Conservation (phyloP, 169 alveolate species). For the Eimeria falciformis region DNA sequence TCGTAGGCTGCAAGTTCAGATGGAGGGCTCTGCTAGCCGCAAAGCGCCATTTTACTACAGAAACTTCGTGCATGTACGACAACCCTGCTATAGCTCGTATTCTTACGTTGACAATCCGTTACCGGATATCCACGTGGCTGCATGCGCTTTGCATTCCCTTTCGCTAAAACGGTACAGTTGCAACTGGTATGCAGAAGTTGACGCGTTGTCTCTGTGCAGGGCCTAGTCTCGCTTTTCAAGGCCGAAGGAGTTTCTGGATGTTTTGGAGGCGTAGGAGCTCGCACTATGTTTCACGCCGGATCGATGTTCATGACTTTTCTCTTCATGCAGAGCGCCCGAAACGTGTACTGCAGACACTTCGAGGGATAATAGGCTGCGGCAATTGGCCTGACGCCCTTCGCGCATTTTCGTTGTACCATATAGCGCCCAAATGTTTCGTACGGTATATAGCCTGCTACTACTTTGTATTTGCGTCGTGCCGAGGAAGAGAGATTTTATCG, state of each 20-base stretch:
- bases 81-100: not conserved
- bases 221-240: constrained; percentile 33
- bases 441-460: too few species aligned
- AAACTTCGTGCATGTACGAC: constrained; percentile 45
- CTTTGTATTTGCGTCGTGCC: too few species aligned
- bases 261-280: constrained; percentile 57
- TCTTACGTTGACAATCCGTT: not conserved
- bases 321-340: constrained; percentile 56
- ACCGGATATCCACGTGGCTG: too few species aligned
- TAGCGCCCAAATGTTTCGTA: too few species aligned
- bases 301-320: constrained; percentile 46
- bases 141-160: too few species aligned
- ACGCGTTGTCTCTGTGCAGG: constrained; percentile 9
- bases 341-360: constrained; percentile 22
- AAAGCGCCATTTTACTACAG: constrained; percentile 43
- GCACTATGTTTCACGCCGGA: constrained; percentile 19
- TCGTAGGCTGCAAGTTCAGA: constrained; percentile 59
- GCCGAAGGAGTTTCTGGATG: constrained; percentile 48
- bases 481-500: too few species aligned
- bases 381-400: not conserved
- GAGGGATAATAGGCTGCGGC: constrained; percentile 23
- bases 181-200: not conserved
- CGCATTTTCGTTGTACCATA: too few species aligned
- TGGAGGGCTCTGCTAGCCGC: constrained; percentile 12
- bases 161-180: too few species aligned